Conservation (phyloP, 1,139 yeast genomes). For the Hyphopichia wangnamkhiaoensis region DNA sequence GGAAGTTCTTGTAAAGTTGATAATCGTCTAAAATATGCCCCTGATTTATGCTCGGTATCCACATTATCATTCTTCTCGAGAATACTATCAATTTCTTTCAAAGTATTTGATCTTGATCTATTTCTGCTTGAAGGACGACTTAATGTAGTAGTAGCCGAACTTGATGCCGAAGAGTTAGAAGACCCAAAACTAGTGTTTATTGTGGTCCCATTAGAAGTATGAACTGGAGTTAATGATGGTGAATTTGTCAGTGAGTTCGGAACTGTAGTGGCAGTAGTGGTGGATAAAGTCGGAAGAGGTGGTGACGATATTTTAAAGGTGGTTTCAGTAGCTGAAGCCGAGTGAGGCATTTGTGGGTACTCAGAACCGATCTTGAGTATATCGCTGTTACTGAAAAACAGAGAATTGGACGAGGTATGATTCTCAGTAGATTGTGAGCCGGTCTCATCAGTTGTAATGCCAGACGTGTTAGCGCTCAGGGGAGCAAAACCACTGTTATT, state of each 20-base stretch:
- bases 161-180: constrained; percentile 12
- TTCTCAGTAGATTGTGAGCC: not conserved
- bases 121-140: constrained; percentile 18
- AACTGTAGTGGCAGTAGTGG: constrained; percentile 14
- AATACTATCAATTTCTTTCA: constrained; percentile 41
- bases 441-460: not conserved
- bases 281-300: constrained; percentile 7
- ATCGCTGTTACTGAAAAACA: constrained; percentile 4
- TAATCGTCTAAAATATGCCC: constrained; percentile 70
- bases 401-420: not conserved
- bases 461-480: no score
- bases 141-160: constrained; percentile 10
- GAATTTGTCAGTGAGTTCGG: constrained; percentile 16
- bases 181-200: not conserved
- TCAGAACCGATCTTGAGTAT: constrained; percentile 2
- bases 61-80: constrained; percentile 42
- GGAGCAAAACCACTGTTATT: no score
- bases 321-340: constrained; percentile 30
- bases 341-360: constrained; percentile 12
- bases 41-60: constrained; percentile 51
- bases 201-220: not conserved
- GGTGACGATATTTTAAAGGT: constrained; percentile 23
- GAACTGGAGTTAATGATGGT: constrained; percentile 9
- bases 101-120: constrained; percentile 41
- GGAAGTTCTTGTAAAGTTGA: constrained; percentile 68